These are phyloP conservation scores for Cladosporium cucumerinum DNA, from an alignment of 2,329 filamentous ascomycete genomes.

Conservation along the genomic window DNA sequence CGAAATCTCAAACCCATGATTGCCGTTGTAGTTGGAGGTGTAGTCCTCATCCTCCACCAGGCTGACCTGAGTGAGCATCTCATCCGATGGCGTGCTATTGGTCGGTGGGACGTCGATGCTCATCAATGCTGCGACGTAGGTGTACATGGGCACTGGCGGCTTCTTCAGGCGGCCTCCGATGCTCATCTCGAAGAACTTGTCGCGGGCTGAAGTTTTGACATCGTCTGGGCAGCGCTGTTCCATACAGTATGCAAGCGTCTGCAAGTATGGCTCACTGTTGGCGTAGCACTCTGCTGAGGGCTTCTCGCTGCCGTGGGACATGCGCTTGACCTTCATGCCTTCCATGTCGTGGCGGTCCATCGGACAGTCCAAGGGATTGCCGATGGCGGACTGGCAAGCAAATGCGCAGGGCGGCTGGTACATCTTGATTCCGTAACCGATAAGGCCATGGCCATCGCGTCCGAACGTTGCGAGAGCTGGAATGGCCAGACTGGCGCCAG, in stretches of 20 bases:
- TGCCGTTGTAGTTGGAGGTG: constrained; percentile 27
- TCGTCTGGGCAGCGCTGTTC: constrained; percentile 24
- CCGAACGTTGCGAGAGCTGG: not conserved
- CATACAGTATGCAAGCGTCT: constrained; percentile 33
- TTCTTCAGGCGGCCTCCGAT: constrained; percentile 18
- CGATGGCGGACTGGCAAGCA: constrained; percentile 23
- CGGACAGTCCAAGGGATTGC: constrained; percentile 19
- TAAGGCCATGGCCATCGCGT: constrained; percentile 19
- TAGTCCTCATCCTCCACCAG: constrained; percentile 32
- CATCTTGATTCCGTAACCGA: constrained; percentile 27
- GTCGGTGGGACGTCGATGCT: constrained; percentile 26
- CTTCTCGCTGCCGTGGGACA: constrained; percentile 8
- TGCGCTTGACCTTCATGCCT: constrained; percentile 18
- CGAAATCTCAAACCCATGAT: constrained; percentile 30
- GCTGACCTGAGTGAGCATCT: constrained; percentile 33
- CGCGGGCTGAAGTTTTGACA: constrained; percentile 26
- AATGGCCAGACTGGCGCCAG: not conserved
- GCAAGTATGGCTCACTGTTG: constrained; percentile 27
- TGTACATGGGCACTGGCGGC: constrained; percentile 22
- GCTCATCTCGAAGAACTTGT: constrained; percentile 31
- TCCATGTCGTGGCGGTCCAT: constrained; percentile 13
- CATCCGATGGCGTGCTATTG: constrained; percentile 8
- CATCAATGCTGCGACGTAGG: constrained; percentile 28
- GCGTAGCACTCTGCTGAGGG: constrained; percentile 31
- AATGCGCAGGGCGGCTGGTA: constrained; percentile 26